A percentile compares a stretch with the other conserved stretches of the same genome.
phyloP scores from a whole-genome alignment of 768 basidiomycete species.

The Multifurca ochricompacta region DNA sequence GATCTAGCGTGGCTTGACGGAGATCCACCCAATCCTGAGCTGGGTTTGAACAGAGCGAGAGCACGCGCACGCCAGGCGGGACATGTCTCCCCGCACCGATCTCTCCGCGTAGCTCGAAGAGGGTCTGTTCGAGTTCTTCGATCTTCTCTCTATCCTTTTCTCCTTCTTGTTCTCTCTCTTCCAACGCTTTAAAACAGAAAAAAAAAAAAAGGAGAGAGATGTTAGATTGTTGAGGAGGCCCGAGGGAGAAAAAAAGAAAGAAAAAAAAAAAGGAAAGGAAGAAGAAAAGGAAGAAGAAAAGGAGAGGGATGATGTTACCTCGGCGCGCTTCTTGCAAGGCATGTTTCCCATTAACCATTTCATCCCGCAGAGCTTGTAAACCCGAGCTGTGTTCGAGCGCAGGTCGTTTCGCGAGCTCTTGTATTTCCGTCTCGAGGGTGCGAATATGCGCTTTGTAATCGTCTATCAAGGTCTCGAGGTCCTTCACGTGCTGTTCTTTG shows the following conservation, averaged over 20 bases:
- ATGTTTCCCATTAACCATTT: conserved; percentile 31
- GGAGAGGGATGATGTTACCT: conserved; percentile 28
- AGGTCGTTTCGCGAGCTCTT: conserved; percentile 35
- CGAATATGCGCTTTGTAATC: conserved; percentile 48
- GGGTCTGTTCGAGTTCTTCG: conserved; percentile 66
- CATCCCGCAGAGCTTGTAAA: conserved; percentile 34
- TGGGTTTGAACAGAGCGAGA: conserved; percentile 72
- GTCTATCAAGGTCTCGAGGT: conserved; percentile 47
- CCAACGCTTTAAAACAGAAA: conserved; percentile 33
- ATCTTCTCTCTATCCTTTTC: conserved; percentile 43
- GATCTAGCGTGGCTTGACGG: conserved; percentile 64
- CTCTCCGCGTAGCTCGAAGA: conserved; percentile 72
- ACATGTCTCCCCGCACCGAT: conserved; percentile 70
- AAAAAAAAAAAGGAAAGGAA: neutral
- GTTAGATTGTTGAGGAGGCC: too few species aligned
- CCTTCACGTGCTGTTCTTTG: conserved; percentile 38
- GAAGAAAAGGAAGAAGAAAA: neutral
- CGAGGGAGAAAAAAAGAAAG: neutral
- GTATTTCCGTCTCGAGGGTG: conserved; percentile 41
- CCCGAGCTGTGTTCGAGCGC: conserved; percentile 20
- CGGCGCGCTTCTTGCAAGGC: conserved; percentile 29
- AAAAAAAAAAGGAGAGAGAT: neutral
- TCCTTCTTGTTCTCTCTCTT: conserved; percentile 31
- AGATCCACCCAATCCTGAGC: conserved; percentile 76
- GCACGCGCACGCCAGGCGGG: conserved; percentile 59